These are phyloP conservation scores for Chrysosporium queenslandicum DNA, from an alignment of 2,329 filamentous ascomycete genomes.

Conservation along the genomic window DNA sequence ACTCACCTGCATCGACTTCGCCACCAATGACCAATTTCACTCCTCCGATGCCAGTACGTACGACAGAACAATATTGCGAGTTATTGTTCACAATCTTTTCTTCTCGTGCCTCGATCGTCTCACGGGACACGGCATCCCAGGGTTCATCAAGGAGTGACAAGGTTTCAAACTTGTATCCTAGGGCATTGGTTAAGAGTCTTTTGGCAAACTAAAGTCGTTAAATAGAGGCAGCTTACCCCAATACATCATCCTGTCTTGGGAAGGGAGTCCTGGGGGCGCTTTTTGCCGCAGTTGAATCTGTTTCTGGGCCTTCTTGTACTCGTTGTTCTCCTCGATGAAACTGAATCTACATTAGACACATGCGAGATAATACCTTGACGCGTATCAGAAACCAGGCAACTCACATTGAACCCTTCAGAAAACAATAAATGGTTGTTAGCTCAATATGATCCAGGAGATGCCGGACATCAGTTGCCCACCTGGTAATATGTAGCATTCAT, in stretches of 20 bases:
- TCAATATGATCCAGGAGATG: neutral
- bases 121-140: conserved; percentile 62
- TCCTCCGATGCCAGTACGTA: conserved; percentile 74
- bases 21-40: conserved; percentile 70
- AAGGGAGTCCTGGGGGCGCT: conserved; percentile 45
- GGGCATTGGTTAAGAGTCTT: neutral
- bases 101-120: conserved; percentile 68
- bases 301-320: conserved; percentile 56
- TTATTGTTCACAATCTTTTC: conserved; percentile 70
- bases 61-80: conserved; percentile 91
- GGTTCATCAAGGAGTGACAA: conserved; percentile 63
- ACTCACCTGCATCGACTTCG: conserved; percentile 77
- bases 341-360: conserved; percentile 36
- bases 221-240: conserved; percentile 55
- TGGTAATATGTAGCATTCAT: conserved; percentile 93
- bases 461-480: conserved; percentile 42
- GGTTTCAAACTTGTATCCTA: conserved; percentile 95
- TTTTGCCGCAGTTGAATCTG: conserved; percentile 46
- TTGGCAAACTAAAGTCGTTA: neutral
- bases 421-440: conserved; percentile 18
- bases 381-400: conserved; percentile 18
- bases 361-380: neutral
- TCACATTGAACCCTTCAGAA: conserved; percentile 47
- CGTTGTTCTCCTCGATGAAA: conserved; percentile 87
- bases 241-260: conserved; percentile 77